Conservation (phyloP, 306 rosid genomes). For the Lathyrus tuberosus region DNA sequence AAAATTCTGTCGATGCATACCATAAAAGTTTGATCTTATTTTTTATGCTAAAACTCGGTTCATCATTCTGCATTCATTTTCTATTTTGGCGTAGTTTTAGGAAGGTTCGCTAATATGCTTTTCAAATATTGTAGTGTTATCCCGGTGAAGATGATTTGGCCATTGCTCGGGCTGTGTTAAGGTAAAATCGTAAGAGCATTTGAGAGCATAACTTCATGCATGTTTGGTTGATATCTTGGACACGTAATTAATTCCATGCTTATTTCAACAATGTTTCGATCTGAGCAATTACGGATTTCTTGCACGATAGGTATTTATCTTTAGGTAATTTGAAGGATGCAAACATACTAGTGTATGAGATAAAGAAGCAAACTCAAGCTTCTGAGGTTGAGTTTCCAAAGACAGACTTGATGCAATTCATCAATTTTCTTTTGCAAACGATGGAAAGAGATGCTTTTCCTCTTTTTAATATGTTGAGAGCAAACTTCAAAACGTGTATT, state of each 20-base stretch:
- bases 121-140: slow-evolving; percentile 74
- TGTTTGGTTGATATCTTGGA: slow-evolving; percentile 5
- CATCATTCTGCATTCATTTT: slow-evolving; percentile 27
- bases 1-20: slow-evolving; percentile 24
- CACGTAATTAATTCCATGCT: slow-evolving; percentile 24
- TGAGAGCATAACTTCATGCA: background rate
- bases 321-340: slow-evolving; percentile 89
- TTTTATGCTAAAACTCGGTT: slow-evolving; percentile 35
- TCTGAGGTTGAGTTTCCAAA: slow-evolving; percentile 56
- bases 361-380: slow-evolving; percentile 62
- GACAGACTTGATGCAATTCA: slow-evolving; percentile 79
- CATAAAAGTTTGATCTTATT: slow-evolving; percentile 14
- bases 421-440: slow-evolving; percentile 79
- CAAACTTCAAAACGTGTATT: slow-evolving; percentile 64
- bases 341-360: slow-evolving; percentile 74
- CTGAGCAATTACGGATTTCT: slow-evolving; percentile 24
- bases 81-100: slow-evolving; percentile 23
- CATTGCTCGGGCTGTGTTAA: slow-evolving; percentile 80
- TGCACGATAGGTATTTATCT: slow-evolving; percentile 69
- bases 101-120: slow-evolving; percentile 40
- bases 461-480: slow-evolving; percentile 79
- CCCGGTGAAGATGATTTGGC: slow-evolving; percentile 97
- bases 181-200: slow-evolving; percentile 59
- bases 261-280: slow-evolving; percentile 25
- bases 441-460: slow-evolving; percentile 93